phyloP scores from a whole-genome alignment of 148 eudicot species.

The Polygonum maritimum region DNA sequence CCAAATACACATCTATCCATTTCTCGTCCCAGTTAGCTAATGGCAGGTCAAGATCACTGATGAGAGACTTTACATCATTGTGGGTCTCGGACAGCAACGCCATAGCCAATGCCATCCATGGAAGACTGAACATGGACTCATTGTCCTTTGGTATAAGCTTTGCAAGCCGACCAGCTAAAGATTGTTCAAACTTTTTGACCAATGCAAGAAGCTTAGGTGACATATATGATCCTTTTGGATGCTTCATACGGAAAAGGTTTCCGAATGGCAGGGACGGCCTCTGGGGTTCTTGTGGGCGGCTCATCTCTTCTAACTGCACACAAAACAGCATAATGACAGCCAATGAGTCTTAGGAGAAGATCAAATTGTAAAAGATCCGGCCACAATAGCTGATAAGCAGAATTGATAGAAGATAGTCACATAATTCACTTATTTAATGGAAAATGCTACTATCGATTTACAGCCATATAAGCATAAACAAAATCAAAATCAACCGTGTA shows the following conservation, averaged over 20 bases:
- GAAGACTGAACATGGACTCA: constrained; percentile 29
- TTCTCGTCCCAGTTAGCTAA: constrained; percentile 48
- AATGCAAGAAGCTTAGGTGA: constrained; percentile 34
- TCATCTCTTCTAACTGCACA: constrained; percentile 36
- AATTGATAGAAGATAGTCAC: too few relatives aligned
- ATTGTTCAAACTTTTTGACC: constrained; percentile 39
- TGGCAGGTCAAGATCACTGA: constrained; percentile 47
- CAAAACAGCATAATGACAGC: not conserved
- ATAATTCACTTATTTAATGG: too few relatives aligned
- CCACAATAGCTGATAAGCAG: too few relatives aligned
- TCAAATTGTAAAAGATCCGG: too few relatives aligned
- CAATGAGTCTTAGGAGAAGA: not conserved
- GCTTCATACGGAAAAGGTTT: constrained; percentile 38
- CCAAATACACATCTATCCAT: constrained; percentile 58
- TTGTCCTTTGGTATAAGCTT: constrained; percentile 34
- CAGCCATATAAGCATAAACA: too few relatives aligned
- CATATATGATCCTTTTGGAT: constrained; percentile 35
- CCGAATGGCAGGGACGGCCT: constrained; percentile 37
- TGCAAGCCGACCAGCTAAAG: constrained; percentile 27
- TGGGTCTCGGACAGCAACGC: constrained; percentile 38
- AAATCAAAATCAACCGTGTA: too few relatives aligned
- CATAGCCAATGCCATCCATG: constrained; percentile 50
- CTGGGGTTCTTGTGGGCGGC: constrained; percentile 44
- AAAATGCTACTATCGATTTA: too few relatives aligned
- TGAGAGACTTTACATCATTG: constrained; percentile 33